phyloP scores from a whole-genome alignment of 495 filamentous ascomycete genomes.

The Neurospora sp. region DNA sequence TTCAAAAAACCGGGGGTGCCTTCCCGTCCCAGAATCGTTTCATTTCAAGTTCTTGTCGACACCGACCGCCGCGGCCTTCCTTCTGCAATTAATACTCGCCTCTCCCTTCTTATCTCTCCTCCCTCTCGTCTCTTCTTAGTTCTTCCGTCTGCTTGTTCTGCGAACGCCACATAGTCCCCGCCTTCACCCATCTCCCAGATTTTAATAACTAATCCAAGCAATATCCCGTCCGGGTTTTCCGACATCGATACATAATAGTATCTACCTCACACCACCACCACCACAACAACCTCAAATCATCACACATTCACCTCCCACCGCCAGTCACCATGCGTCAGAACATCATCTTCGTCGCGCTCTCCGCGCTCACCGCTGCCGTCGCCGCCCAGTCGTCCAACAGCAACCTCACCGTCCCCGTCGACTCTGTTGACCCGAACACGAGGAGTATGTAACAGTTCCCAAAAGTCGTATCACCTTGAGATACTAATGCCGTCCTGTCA shows the following conservation, averaged over 20 bases:
- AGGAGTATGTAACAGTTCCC: slow-evolving; percentile 13
- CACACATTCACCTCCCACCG: background rate
- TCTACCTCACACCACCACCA: background rate
- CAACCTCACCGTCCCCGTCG: slow-evolving; percentile 25
- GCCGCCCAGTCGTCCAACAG: slow-evolving; percentile 15
- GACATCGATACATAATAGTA: background rate
- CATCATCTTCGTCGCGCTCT: slow-evolving; percentile 22
- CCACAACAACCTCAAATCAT: background rate
- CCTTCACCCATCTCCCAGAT: background rate
- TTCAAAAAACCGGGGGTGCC: background rate
- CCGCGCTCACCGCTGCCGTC: slow-evolving; percentile 16
- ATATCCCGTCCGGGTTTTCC: background rate
- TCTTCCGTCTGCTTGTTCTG: background rate
- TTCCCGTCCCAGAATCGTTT: background rate
- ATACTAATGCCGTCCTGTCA: background rate
- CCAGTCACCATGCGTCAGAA: slow-evolving; percentile 20
- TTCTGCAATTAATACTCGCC: background rate
- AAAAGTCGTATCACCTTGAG: background rate
- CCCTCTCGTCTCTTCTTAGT: background rate
- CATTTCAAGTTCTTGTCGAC: background rate
- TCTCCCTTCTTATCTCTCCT: slow-evolving; percentile 3
- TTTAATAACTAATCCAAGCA: slow-evolving; percentile 1
- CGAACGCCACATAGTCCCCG: background rate
- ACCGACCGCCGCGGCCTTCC: background rate
- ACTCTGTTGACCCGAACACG: slow-evolving; percentile 4